Base-by-base conservation (phyloP, 2,329 filamentous ascomycete species). In the Gnomoniopsis sp. region DNA sequence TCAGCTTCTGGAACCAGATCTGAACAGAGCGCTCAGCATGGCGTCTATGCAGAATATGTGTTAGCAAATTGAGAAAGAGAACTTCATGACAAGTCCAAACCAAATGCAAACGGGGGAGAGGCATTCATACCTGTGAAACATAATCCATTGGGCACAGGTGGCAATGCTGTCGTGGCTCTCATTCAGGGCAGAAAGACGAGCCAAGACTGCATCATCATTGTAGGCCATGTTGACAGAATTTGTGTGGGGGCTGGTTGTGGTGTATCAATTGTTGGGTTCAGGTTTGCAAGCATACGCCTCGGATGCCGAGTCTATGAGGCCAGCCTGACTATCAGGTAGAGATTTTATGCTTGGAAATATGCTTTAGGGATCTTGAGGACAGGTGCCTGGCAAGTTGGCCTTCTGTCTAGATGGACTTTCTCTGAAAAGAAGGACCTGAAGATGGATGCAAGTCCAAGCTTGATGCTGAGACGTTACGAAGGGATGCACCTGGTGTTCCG, bases 111-210 rank as follows among this genome's bases (percentile, higher is more conserved):
- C 36, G 15, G 46, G 36, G 12, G 38, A 8, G 6, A 36, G 34
- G n/a, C 51, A 61, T 12, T 64, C 72, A 63, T 86, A 96, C 92
- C 92, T 89, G 77, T 99, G 93, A 73, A 99, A 99, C 89, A 99
- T 96, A 62, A 99, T 95, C 96, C 96, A 99, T 86, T 98, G 93
- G 59, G 95, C 92, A 63, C 96, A 93, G 38, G 91, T 93, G 62
- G 96, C 85, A 70, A 99, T 98, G 75, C 92, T 96, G 72, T 99
- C 95, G 73, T 99, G 93, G 12, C 92, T 96, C 76, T 99, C 96
- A 75, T 96, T 97, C 63, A 99, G 84, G 46, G 92, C 91, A 34
- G 93, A 96, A 55, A 99, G 88, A 79, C 97, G 97, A 55, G 93
- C 91, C 72, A 93, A 86, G 57, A 99, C 92, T 49, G 92, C 90